Base-by-base conservation (phyloP, 2,329 filamentous ascomycete genomes). In the Chaetoscypha palmicola region DNA sequence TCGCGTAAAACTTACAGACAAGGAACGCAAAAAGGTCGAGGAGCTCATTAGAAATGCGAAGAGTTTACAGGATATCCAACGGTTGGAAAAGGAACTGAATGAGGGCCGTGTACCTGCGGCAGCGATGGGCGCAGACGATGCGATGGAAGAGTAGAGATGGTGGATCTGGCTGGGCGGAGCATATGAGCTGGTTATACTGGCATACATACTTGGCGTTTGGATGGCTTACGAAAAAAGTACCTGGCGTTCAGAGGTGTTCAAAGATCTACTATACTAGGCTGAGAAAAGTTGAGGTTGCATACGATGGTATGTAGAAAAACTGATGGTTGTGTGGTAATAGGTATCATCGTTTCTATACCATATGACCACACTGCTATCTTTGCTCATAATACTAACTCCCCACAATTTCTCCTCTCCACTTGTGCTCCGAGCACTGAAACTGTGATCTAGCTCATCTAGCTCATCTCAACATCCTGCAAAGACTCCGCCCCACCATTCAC, bases 41-140 rank as follows among this genome's bases (percentile, higher is more conserved):
- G 83, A 88, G 59, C 74, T 91, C 68, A 94, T 98, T 64, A 81
- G 81, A 66, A 87, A 86, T 59, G 91, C 92, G 4, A 89, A 83
- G 64, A 94, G 84, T 60, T 64, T 98, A 59, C 83, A 89, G 55
- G 92, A 97, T 68, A 94, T 98, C 62, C 83, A 87, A 45, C 76
- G 79, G 54, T 65, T 98, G 61, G 92, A 98, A 71, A 94, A 91
- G 70, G 87, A 92, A 65, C 68, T 97, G 53, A 86, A 86, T 50
- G 91, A 97, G 64, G 92, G 92, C 1, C 74, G 86, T 59, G 74
- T 97, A 64, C 91, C 91, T 2, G 73, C 76, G 24, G 85, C 81
- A 21, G 75, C 81, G 23, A 70, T 76, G 26, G 59, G 67, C 26
- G 71, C 69, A 35, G 71, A 68, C 31, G 73, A 75, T 53, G 67